Evolutionary conservation across 345 rosid genomes (phyloP), one percentile per base, ranked within the genome.

Genomic region (Toxicodendron radicans): DNA sequence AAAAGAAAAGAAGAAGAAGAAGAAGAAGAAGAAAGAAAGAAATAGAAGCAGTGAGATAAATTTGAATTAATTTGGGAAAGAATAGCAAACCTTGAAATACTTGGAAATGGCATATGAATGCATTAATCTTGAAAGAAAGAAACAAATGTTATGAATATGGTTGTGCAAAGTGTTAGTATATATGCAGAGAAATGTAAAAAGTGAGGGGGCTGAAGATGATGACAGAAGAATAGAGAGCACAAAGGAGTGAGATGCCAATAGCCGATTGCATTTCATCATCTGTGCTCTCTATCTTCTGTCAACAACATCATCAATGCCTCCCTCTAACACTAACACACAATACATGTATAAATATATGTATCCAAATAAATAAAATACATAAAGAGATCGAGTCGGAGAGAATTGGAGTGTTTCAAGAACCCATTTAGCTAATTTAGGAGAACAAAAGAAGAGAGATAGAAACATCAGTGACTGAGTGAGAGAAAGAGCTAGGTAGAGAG

Each of bases 281-380:
- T 79, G 92, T 89, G 96, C 96, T 85, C 96, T 91, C 93, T 91
- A 87, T 89, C 93, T 91, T 89, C 93, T 89, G 96, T 89, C 96
- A 87, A 81, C 92, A 86, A 69, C 82, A 76, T 74, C 85, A 79
- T 73, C 80, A 73, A 10, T 65, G 75, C 83, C 82, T 67, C 77
- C 73, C 33, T 78, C 16, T 4, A 3, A 51, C 5, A 17, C 54
- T 12, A n/a, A 51, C 3, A 30, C 10, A 18, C 5, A 48, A 10
- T 1, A 27, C 10, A 18, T 7, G 48, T 45, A 27, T 11, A 30
- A 7, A 57, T 10, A 59, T 5, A 24, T n/a, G 43, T 17, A 23
- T 3, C 4, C 38, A 27, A 0, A 35, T 2, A 3, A 7, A 2
- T 2, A 61, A 27, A 0, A 35, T 2, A 3, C 7, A 2, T 2